Evolutionary conservation across 306 rosid species (phyloP).

Genomic region (Rubus idaeus): DNA sequence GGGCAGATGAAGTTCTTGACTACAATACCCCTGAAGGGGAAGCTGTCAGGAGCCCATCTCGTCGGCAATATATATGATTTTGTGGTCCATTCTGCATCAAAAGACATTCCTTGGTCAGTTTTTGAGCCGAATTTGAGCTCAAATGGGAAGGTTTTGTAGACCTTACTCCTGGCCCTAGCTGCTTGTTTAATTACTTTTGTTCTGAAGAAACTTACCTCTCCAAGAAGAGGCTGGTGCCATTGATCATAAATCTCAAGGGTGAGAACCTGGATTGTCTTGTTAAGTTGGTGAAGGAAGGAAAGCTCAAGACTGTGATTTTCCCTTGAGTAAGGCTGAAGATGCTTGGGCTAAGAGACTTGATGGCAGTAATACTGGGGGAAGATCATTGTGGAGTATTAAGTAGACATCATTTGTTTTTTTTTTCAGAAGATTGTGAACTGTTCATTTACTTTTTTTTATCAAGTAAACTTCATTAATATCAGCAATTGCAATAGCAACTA

Average conservation of each 20-base stretch:
- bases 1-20: slow-evolving; percentile 81
- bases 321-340: slow-evolving; percentile 63
- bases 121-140: slow-evolving; percentile 51
- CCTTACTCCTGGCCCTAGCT: slow-evolving; percentile 37
- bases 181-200: slow-evolving; percentile 37
- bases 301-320: slow-evolving; percentile 50
- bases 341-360: slow-evolving; percentile 73
- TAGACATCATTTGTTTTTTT: too few species aligned
- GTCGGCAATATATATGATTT: slow-evolving; percentile 59
- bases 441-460: background rate
- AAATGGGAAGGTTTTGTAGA: slow-evolving; percentile 57
- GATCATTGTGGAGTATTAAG: slow-evolving; percentile 51
- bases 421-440: background rate
- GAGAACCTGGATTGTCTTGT: slow-evolving; percentile 49
- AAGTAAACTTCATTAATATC: too few species aligned
- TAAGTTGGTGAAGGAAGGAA: slow-evolving; percentile 62
- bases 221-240: slow-evolving; percentile 58
- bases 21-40: slow-evolving; percentile 59
- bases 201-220: slow-evolving; percentile 58
- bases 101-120: slow-evolving; percentile 60
- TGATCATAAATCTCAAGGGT: slow-evolving; percentile 25
- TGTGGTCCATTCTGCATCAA: slow-evolving; percentile 43
- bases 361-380: slow-evolving; percentile 66
- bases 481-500: too few species aligned
- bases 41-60: slow-evolving; percentile 61